A percentile compares a stretch with the other conserved stretches of the same genome.
Conservation (phyloP, 2,329 filamentous ascomycete species). For the Aspergillus transmontanensis region DNA sequence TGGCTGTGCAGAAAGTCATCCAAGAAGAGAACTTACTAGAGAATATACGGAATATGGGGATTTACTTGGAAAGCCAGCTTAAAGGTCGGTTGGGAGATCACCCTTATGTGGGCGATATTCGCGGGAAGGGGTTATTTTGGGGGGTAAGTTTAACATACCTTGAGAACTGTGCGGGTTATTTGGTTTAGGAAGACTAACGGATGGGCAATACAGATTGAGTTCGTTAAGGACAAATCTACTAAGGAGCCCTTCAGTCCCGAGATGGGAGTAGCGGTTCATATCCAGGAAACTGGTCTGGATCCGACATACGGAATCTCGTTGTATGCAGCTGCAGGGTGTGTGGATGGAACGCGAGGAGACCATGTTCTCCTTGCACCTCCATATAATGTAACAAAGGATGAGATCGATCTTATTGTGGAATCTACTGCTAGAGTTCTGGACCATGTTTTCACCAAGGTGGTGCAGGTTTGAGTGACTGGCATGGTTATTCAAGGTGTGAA, state of each 20-base stretch:
- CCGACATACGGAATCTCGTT: conserved; percentile 56
- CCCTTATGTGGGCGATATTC: conserved; percentile 59
- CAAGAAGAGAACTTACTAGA: conserved; percentile 58
- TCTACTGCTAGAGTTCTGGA: conserved; percentile 55
- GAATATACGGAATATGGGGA: conserved; percentile 61
- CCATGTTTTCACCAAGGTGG: conserved; percentile 47
- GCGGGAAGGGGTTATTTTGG: conserved; percentile 62
- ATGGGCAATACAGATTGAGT: conserved; percentile 50
- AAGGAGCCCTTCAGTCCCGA: conserved; percentile 57
- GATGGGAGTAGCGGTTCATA: conserved; percentile 47
- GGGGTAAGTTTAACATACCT: conserved; percentile 49
- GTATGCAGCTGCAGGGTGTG: conserved; percentile 66
- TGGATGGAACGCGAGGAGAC: conserved; percentile 63
- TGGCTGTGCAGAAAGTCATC: conserved; percentile 64
- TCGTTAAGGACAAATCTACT: conserved; percentile 57
- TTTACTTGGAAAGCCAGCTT: conserved; percentile 45
- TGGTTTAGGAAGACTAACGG: background rate
- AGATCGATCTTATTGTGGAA: conserved; percentile 60
- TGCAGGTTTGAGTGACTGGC: background rate
- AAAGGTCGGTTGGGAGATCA: conserved; percentile 47
- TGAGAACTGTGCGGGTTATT: background rate
- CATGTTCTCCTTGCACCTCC: conserved; percentile 71
- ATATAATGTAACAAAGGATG: conserved; percentile 62
- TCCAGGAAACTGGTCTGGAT: conserved; percentile 55
- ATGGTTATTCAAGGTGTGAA: background rate